Percentiles rank a stretch among this genome's conserved stretches.
phyloP scores from a whole-genome alignment of 148 eudicot genomes.

The Fagopyrum esculentum region DNA sequence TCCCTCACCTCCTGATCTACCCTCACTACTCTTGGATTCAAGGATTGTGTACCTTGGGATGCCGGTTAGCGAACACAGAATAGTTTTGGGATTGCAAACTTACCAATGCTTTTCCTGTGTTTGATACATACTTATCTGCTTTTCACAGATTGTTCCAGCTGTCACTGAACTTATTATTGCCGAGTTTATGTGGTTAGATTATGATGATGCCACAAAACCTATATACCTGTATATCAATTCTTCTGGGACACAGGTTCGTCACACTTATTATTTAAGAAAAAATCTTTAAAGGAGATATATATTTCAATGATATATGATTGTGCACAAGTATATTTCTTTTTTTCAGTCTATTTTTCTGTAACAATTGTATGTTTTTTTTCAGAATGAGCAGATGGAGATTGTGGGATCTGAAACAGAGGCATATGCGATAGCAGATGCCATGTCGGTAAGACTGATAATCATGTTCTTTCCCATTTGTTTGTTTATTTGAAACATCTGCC shows the following conservation, averaged over 20 bases:
- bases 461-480: slow-evolving; percentile 6
- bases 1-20: slow-evolving; percentile 85
- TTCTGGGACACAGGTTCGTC: slow-evolving; percentile 70
- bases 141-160: slow-evolving; percentile 72
- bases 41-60: slow-evolving; percentile 75
- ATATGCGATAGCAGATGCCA: slow-evolving; percentile 74
- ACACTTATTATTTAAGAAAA: background rate
- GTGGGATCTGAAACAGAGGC: slow-evolving; percentile 83
- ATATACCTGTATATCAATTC: slow-evolving; percentile 81
- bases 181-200: slow-evolving; percentile 84
- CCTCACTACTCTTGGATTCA: slow-evolving; percentile 65
- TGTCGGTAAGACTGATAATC: slow-evolving; percentile 55
- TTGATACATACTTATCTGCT: slow-evolving; percentile 15
- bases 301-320: background rate
- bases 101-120: background rate
- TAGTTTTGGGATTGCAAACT: background rate
- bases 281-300: background rate
- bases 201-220: slow-evolving; percentile 62
- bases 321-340: background rate
- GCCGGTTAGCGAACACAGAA: slow-evolving; percentile 49
- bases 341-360: background rate
- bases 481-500: background rate
- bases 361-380: slow-evolving; percentile 13
- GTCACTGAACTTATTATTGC: slow-evolving; percentile 85
- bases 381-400: slow-evolving; percentile 73